These are phyloP conservation scores for Nothopassalora personata DNA, from an alignment of 2,329 filamentous ascomycete species.

Conservation along the genomic window DNA sequence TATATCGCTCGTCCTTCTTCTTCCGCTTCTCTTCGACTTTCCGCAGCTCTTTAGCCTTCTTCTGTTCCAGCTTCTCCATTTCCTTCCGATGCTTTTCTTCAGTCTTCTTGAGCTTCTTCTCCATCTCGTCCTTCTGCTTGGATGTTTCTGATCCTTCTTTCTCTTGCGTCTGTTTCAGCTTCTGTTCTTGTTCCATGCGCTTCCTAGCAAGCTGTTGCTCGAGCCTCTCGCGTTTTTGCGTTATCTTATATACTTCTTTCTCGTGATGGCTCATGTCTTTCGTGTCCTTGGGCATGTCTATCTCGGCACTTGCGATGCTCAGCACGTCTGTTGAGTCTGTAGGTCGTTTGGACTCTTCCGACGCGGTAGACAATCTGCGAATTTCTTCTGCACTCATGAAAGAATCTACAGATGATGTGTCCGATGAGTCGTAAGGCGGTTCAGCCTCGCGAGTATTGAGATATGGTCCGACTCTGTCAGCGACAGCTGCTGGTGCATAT, in stretches of 20 bases:
- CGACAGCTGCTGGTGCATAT: conserved; percentile 32
- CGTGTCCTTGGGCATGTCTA: conserved; percentile 11
- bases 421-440: conserved; percentile 19
- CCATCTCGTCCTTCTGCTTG: conserved; percentile 63
- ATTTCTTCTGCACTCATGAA: conserved; percentile 43
- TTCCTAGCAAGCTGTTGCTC: conserved; percentile 58
- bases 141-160: conserved; percentile 42
- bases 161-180: conserved; percentile 34
- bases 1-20: conserved; percentile 44
- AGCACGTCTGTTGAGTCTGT: conserved; percentile 21
- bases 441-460: conserved; percentile 13
- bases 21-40: conserved; percentile 44
- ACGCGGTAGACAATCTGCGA: conserved; percentile 28
- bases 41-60: conserved; percentile 32
- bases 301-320: conserved; percentile 19
- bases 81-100: conserved; percentile 61
- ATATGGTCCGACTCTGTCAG: conserved; percentile 24
- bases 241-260: conserved; percentile 61
- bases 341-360: conserved; percentile 18
- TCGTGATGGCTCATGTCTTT: conserved; percentile 40
- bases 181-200: conserved; percentile 48
- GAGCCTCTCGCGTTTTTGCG: conserved; percentile 56
- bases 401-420: conserved; percentile 27
- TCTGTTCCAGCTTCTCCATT: conserved; percentile 49
- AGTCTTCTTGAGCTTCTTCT: conserved; percentile 58